Evolutionary conservation across 495 filamentous ascomycete genomes (phyloP).

Genomic region (Parathielavia appendiculata): DNA sequence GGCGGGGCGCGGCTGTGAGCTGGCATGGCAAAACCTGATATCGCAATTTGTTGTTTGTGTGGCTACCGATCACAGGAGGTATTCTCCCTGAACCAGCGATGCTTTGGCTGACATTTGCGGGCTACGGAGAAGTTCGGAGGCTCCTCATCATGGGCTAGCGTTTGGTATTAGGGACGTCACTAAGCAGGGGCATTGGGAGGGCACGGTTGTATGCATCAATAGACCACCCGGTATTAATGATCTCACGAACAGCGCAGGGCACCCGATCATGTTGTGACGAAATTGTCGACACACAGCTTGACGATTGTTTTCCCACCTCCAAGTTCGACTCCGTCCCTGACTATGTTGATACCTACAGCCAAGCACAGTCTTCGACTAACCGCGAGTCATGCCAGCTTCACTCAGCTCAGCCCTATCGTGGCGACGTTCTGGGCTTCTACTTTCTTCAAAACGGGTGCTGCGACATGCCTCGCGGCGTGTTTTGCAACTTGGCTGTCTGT

Average conservation of each 20-base stretch:
- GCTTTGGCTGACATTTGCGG: background rate
- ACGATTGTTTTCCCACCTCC: no score
- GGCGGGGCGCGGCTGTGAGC: conserved; percentile 26
- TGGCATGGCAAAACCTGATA: background rate
- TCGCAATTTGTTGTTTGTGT: background rate
- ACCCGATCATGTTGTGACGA: no score
- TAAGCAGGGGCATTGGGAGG: background rate
- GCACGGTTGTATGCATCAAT: background rate
- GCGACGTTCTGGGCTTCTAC: no score
- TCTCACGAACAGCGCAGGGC: background rate
- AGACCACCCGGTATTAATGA: background rate
- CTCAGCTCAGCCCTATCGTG: background rate
- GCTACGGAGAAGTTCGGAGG: background rate
- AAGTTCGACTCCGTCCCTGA: no score
- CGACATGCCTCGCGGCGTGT: background rate
- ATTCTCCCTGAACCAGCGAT: background rate
- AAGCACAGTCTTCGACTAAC: no score
- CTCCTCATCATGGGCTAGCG: background rate
- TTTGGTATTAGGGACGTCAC: background rate
- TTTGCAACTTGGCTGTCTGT: background rate
- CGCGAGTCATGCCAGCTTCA: background rate
- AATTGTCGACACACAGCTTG: no score
- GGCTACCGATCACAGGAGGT: background rate
- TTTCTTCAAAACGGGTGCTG: background rate
- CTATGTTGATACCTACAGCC: no score